These are phyloP conservation scores for Codiaeum variegatum DNA, from an alignment of 441 rosid genomes.

Conservation along the genomic window DNA sequence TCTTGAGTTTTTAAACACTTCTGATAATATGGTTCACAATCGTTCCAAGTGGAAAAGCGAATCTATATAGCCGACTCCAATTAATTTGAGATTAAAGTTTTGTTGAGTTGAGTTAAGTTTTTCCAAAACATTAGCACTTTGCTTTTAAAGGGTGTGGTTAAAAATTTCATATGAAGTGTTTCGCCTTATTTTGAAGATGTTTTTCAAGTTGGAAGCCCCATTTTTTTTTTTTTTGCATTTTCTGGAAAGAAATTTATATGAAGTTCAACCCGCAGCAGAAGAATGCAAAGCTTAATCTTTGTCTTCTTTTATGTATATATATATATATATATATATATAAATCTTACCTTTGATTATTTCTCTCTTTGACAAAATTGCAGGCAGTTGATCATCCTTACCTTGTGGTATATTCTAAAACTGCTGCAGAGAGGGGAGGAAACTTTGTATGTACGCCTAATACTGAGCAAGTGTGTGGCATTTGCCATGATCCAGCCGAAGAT, in stretches of 20 bases:
- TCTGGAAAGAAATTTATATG: neutral
- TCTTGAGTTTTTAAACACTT: too few relatives aligned
- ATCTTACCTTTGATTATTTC: constrained; percentile 5
- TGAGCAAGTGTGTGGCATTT: constrained; percentile 72
- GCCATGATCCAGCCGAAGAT: constrained; percentile 80
- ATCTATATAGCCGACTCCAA: too few relatives aligned
- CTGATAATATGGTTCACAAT: too few relatives aligned
- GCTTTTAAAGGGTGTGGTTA: neutral
- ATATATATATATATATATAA: too few relatives aligned
- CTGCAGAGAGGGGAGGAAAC: constrained; percentile 39
- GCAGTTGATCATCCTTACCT: constrained; percentile 99
- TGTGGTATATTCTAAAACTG: constrained; percentile 69
- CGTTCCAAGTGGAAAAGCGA: too few relatives aligned
- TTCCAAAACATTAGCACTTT: neutral
- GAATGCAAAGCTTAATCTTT: neutral
- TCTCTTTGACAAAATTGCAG: constrained; percentile 39
- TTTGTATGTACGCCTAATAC: constrained; percentile 28
- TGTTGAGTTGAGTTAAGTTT: too few relatives aligned
- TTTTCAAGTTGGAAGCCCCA: neutral
- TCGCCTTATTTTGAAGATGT: neutral
- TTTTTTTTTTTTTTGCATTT: neutral
- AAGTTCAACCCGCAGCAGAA: neutral
- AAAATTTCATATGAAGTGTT: neutral
- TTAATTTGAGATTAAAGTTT: too few relatives aligned
- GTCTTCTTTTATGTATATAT: neutral